Base-by-base conservation (phyloP, 257 asterid genomes). In the Solanum appendiculatum region DNA sequence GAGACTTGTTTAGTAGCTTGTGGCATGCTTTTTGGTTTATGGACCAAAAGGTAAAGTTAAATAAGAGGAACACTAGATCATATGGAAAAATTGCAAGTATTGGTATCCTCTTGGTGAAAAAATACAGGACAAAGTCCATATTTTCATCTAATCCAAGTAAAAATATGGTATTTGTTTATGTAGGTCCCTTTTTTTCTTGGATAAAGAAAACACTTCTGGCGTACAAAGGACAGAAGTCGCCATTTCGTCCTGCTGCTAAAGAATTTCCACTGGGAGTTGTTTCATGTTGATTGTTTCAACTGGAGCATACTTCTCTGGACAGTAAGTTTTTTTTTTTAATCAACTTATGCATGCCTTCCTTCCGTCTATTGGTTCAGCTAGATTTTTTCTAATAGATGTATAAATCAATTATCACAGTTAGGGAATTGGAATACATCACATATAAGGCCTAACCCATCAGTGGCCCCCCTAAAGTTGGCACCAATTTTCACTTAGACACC, bases 181-280 rank as follows among this genome's bases (percentile, higher is more conserved):
- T 88, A 91, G 91, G 89, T 89, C 87, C 92, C 25, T 91, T 91
- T 84, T 87, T 87, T 87, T 87, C 36, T 46, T 29, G 46, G 83
- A 56, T 70, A 88, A 87, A 40, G 91, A 82, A 63, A 46, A 84
- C 29, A 3, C 64, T 42, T 58, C 54, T 46, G 85, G 89, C 60
- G 29, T 29, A 34, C 27, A 21, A 83, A 86, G 74, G 86, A 68
- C 40, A 5, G 39, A 80, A 25, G 14, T 83, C 84, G 70, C 85
- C 27, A 29, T 91, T 90, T 82, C 64, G 37, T 60, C 70, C 54
- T 56, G 80, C 86, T 27, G 34, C 44, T 33, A 33, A 33, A 66
- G 82, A 42, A 69, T 74, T 9, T 78, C 29, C 75, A 63, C n/a
- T 46, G 44, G 75, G 84, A 29, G 40, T 69, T n/a, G 70, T 78